Conservation (phyloP, 2,329 filamentous ascomycete species). For the Bipolaris victoriae region DNA sequence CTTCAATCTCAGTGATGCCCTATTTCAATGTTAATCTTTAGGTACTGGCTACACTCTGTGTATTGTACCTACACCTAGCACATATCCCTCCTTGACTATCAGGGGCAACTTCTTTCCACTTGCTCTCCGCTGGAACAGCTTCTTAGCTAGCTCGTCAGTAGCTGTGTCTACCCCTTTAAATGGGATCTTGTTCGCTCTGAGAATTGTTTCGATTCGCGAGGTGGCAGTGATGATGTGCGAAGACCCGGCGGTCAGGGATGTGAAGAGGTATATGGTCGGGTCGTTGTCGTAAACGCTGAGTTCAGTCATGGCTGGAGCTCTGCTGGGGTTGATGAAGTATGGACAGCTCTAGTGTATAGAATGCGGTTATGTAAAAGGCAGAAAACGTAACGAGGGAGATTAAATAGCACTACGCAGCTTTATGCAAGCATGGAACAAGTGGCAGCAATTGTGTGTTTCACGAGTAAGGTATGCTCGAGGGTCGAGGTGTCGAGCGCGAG, state of each 20-base stretch:
- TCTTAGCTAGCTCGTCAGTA: constrained; percentile 84
- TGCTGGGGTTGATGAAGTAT: constrained; percentile 2
- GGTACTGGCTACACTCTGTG: neutral
- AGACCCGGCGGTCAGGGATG: constrained; percentile 91
- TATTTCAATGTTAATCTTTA: constrained; percentile 47
- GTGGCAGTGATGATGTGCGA: constrained; percentile 97
- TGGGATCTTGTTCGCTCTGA: constrained; percentile 91
- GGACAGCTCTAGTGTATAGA: constrained; percentile 5
- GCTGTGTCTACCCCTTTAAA: constrained; percentile 93
- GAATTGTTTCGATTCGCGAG: constrained; percentile 91
- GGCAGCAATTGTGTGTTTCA: constrained; percentile 17
- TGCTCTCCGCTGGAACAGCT: constrained; percentile 84
- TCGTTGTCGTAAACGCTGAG: constrained; percentile 55
- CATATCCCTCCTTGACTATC: constrained; percentile 82
- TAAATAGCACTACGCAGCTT: constrained; percentile 1
- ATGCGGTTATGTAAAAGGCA: neutral
- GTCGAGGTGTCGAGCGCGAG: constrained; percentile 4
- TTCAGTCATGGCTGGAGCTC: constrained; percentile 42
- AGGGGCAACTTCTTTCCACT: constrained; percentile 89
- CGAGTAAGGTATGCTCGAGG: constrained; percentile 14
- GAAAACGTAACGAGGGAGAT: neutral
- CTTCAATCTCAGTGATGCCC: constrained; percentile 94
- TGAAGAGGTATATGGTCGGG: constrained; percentile 83
- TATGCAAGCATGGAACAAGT: constrained; percentile 6
- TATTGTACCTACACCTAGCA: constrained; percentile 75